phyloP scores from a whole-genome alignment of 2,329 filamentous ascomycete genomes.

The Emydomyces testavorans region DNA sequence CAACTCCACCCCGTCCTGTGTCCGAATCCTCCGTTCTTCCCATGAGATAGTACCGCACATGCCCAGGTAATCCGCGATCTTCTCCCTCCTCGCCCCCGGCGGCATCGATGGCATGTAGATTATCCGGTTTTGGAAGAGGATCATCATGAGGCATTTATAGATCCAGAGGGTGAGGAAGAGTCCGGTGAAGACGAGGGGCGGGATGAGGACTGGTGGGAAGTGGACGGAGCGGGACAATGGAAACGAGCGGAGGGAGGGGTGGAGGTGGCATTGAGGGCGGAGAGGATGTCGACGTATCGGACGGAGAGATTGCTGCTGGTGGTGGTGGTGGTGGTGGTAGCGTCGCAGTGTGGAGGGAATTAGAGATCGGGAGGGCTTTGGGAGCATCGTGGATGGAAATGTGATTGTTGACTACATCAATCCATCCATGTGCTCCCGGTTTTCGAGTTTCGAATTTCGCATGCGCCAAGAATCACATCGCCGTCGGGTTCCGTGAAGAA shows the following conservation, averaged over 20 bases:
- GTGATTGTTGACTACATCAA: too few species aligned
- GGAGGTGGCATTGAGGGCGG: neutral
- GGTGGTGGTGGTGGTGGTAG: neutral
- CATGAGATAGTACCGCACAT: conserved; percentile 54
- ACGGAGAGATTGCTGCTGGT: neutral
- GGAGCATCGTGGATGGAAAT: neutral
- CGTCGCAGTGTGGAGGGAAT: too few species aligned
- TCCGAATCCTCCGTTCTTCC: conserved; percentile 50
- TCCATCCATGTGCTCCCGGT: too few species aligned
- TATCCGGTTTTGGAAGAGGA: conserved; percentile 69
- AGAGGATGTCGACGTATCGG: neutral
- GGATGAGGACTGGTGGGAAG: conserved; percentile 43
- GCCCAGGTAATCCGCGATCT: conserved; percentile 50
- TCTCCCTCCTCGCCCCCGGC: conserved; percentile 57
- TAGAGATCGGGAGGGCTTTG: neutral
- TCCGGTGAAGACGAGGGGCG: conserved; percentile 55
- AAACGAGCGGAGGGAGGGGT: neutral
- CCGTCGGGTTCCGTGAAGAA: too few species aligned
- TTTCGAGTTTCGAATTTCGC: too few species aligned
- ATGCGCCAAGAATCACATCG: too few species aligned
- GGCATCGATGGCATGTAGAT: conserved; percentile 70
- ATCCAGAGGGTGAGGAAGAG: conserved; percentile 54
- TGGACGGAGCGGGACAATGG: neutral
- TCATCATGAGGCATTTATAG: conserved; percentile 59
- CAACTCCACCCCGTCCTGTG: conserved; percentile 55